Evolutionary conservation across 2,329 filamentous ascomycete species (phyloP), one percentile per base, ranked within the genome.

Genomic region (Aspergillus bombycis): DNA sequence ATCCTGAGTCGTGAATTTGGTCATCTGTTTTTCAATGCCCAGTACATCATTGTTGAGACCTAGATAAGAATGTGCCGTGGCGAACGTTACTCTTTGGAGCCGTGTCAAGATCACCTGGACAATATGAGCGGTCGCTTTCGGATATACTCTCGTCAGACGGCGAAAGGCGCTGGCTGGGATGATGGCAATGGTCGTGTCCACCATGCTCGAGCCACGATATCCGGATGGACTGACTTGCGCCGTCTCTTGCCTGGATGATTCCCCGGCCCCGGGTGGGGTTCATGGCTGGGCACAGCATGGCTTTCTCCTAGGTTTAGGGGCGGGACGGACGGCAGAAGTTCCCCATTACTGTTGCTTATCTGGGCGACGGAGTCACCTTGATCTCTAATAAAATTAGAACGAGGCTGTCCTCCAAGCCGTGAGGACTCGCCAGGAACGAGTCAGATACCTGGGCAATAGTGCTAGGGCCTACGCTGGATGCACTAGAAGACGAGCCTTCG

Each of bases 131-230:
- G 95, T 97, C 11, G 96, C 94, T 80, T 96, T 96, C 11, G 95
- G 95, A 71, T 98, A 99, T 28, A 97, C 90, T 73, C 92, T 89
- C 57, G 96, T 99, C 58, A 99, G 83, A 10, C 96, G 89, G 59
- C 93, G 89, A 72, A 99, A 99, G 4, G 95, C 96, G 74, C 93
- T 97, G 0, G 95, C 95, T 1, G 96, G 96, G 62, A 99, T 99
- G 67, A 99, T 96, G 7, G 95, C 95, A 78, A 99, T 97, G 0
- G 96, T 99, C 0, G 95, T 99, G 75, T 99, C 96, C 28, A 96
- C 91, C 19, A 93, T 96, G 95, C 95, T 68, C 95, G 87, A n/a
- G 94, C 95, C 67, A 99, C 93, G 66, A 99, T 95, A 73, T 99
- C 95, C 12, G 95, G 95, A 78, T 99, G 95, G 0, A 92, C 93